Percentiles rank a stretch among this genome's conserved stretches.
These are phyloP conservation scores for Saturnispora serradocipensis DNA, from an alignment of 805 yeast genomes.

Conservation along the genomic window DNA sequence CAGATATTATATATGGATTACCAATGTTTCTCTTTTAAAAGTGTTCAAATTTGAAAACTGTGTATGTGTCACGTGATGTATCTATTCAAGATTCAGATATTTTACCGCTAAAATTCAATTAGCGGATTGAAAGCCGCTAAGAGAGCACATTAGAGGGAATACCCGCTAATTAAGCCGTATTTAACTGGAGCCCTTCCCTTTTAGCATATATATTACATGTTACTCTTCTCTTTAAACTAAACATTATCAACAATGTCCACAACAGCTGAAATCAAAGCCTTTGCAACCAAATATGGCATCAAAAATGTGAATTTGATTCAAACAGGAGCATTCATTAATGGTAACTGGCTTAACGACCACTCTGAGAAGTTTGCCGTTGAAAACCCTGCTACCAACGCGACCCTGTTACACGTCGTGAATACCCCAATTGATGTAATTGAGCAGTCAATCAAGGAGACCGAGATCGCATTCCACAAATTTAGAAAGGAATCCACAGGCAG, in stretches of 20 bases:
- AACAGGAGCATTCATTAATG: slow-evolving; percentile 82
- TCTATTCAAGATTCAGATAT: no score
- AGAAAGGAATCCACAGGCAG: slow-evolving; percentile 42
- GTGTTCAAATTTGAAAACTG: not conserved
- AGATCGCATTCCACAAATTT: slow-evolving; percentile 37
- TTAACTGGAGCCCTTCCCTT: not conserved
- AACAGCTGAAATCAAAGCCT: slow-evolving; percentile 17
- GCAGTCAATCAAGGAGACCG: slow-evolving; percentile 43
- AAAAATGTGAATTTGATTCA: slow-evolving; percentile 43
- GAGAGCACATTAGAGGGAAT: not conserved
- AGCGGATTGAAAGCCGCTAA: not conserved
- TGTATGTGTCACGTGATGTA: not conserved
- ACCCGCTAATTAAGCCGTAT: not conserved
- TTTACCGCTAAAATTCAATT: not conserved
- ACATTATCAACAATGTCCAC: slow-evolving; percentile 19
- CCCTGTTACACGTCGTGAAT: slow-evolving; percentile 40
- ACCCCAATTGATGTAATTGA: slow-evolving; percentile 50
- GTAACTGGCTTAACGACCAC: slow-evolving; percentile 48
- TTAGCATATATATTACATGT: not conserved
- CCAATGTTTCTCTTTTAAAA: no score
- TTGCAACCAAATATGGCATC: slow-evolving; percentile 27
- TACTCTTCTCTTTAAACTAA: not conserved
- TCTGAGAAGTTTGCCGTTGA: slow-evolving; percentile 52
- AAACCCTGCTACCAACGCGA: slow-evolving; percentile 48
- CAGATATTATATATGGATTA: no score